A percentile compares a stretch with the other conserved stretches of the same genome.
These are phyloP conservation scores for Beauveria sp. DNA, from an alignment of 2,329 filamentous ascomycete genomes.

Conservation along the genomic window DNA sequence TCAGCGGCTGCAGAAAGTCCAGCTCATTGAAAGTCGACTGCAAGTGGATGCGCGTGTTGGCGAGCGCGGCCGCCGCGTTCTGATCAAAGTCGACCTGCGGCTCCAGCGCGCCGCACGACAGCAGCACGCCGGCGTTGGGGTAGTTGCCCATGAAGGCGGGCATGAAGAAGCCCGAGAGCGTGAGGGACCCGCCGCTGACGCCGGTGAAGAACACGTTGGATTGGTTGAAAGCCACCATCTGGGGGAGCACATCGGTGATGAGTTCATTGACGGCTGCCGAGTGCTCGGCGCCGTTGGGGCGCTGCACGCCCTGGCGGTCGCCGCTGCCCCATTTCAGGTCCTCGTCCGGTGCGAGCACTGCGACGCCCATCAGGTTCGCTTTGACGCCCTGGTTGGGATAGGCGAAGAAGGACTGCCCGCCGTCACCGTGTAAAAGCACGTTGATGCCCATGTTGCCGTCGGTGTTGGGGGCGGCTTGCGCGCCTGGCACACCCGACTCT, in stretches of 20 bases:
- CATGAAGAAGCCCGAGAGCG: conserved; percentile 50
- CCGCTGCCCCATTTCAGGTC: conserved; percentile 53
- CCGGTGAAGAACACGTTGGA: conserved; percentile 50
- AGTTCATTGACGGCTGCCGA: conserved; percentile 48
- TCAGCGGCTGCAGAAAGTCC: conserved; percentile 37
- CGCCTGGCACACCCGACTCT: conserved; percentile 41
- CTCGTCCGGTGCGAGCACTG: conserved; percentile 44
- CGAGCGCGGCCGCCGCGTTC: conserved; percentile 30
- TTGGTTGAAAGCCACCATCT: conserved; percentile 45
- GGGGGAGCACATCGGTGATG: conserved; percentile 39
- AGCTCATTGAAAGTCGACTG: conserved; percentile 48
- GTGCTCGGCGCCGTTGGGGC: conserved; percentile 48
- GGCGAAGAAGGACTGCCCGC: conserved; percentile 51
- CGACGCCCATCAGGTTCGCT: conserved; percentile 43
- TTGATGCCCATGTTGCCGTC: conserved; percentile 41
- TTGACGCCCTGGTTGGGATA: conserved; percentile 49
- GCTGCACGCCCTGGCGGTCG: conserved; percentile 34
- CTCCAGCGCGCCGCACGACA: conserved; percentile 47
- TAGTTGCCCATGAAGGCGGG: conserved; percentile 47
- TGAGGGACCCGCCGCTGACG: conserved; percentile 46
- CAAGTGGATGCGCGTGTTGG: conserved; percentile 45
- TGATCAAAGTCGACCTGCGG: conserved; percentile 45
- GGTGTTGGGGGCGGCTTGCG: conserved; percentile 20
- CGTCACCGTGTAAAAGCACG: conserved; percentile 52
- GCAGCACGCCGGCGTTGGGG: conserved; percentile 41